phyloP scores from a whole-genome alignment of 495 filamentous ascomycete genomes.

The Aspergillus nanangensis region DNA sequence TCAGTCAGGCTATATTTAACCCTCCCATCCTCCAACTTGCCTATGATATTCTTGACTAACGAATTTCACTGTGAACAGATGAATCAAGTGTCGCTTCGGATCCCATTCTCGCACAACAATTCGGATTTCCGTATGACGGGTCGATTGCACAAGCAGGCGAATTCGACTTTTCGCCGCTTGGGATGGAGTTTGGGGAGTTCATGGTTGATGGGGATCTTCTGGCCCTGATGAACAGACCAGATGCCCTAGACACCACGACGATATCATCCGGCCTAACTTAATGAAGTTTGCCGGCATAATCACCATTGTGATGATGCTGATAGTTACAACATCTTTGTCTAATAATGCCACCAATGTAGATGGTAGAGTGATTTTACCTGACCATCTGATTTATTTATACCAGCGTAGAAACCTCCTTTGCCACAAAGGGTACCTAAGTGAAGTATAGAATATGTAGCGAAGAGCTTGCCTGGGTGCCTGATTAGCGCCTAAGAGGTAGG shows the following conservation, averaged over 20 bases:
- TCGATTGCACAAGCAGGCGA: not conserved
- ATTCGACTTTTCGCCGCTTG: slow-evolving; percentile 24
- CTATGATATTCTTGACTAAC: not conserved
- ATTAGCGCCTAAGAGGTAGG: too few relatives aligned
- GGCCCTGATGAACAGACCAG: slow-evolving; percentile 13
- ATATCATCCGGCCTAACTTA: too few relatives aligned
- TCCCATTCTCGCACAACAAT: not conserved
- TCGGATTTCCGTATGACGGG: not conserved
- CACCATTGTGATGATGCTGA: too few relatives aligned
- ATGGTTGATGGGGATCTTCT: slow-evolving; percentile 40
- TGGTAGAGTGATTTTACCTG: too few relatives aligned
- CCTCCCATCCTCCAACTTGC: not conserved
- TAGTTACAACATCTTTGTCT: too few relatives aligned
- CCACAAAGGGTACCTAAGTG: too few relatives aligned
- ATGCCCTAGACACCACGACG: too few relatives aligned
- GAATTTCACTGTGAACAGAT: not conserved
- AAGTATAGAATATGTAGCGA: too few relatives aligned
- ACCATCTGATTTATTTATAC: too few relatives aligned
- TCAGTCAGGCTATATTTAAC: slow-evolving; percentile 11
- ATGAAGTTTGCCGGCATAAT: not conserved
- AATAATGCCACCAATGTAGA: too few relatives aligned
- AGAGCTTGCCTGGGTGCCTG: too few relatives aligned
- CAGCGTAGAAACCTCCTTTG: too few relatives aligned
- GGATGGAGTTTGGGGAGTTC: slow-evolving; percentile 39
- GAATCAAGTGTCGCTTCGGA: not conserved